Evolutionary conservation across 2,329 filamentous ascomycete genomes (phyloP), one percentile per base, ranked within the genome.

Genomic region (Huntiella savannae): DNA sequence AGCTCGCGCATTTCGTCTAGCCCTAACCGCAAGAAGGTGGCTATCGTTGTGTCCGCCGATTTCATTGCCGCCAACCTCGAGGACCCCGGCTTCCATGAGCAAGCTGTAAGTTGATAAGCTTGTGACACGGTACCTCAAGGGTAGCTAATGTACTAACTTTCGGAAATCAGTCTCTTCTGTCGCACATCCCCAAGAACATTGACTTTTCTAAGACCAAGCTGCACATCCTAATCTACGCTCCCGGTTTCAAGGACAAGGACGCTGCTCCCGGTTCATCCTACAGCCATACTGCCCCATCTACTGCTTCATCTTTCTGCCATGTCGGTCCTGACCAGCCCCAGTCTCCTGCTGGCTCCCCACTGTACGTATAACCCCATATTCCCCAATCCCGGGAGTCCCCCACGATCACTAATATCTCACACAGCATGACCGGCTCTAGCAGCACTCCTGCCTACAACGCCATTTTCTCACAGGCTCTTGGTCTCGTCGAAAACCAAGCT

Each of bases 151-250:
- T 33, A n/a, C 44, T 49, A 43, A 49, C 44, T 15, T 12, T 17
- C 3, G 17, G 4, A n/a, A 4, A 28, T 28, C 50, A 87, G 82
- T 85, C 82, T 22, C 82, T 96, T 53, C 71, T 96, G 48, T 92
- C 87, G 38, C 82, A 93, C 59, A 82, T 96, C 43, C 84, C 86
- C 34, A 74, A 78, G 52, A 74, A 81, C 50, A 77, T 79, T 53
- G 77, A 94, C 59, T 74, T 79, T 52, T 73, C 76, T 40, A 75
- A 69, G 51, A 75, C 79, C 53, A 82, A 83, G 57, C 69, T 95
- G 17, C 92, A 93, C 56, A 72, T 96, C 49, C 70, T 96, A 53
- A 88, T 96, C 57, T 94, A 94, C 61, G 77, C 84, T 2, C 88
- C 88, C 1, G 71, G 74, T 44, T 65, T 93, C 46, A 84, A 85